A percentile compares a stretch with the other conserved stretches of the same genome.
Conservation (phyloP, 441 rosid species). For the Daphne laureola region DNA sequence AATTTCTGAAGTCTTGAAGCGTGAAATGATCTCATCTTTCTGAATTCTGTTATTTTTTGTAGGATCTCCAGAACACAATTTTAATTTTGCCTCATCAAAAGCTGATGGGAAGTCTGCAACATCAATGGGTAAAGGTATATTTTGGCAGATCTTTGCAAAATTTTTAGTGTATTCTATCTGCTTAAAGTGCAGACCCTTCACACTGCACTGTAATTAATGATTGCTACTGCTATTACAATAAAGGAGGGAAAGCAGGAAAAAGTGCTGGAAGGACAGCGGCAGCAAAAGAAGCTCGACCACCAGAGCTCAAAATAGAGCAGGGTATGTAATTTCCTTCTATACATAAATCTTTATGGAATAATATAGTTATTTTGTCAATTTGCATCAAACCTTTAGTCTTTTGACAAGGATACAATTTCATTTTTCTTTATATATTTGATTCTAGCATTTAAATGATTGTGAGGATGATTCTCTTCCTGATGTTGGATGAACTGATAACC, state of each 20-base stretch:
- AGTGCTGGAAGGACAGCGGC: constrained; percentile 25
- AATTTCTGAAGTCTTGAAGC: background rate
- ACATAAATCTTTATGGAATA: too few relatives aligned
- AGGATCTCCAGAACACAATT: constrained; percentile 23
- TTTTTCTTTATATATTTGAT: too few relatives aligned
- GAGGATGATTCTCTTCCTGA: too few relatives aligned
- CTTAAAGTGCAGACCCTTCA: background rate
- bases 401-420: too few relatives aligned
- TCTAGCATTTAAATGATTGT: too few relatives aligned
- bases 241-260: constrained; percentile 47
- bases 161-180: too few relatives aligned
- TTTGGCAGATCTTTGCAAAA: too few relatives aligned
- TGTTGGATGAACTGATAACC: too few relatives aligned
- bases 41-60: constrained; percentile 11
- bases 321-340: constrained; percentile 28
- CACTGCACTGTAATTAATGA: constrained; percentile 3
- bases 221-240: constrained; percentile 26
- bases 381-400: too few relatives aligned
- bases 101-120: constrained; percentile 28
- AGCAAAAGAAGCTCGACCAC: constrained; percentile 42
- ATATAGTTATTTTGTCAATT: background rate
- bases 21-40: constrained; percentile 1
- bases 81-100: constrained; percentile 23
- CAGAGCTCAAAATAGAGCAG: constrained; percentile 54
- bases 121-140: constrained; percentile 26